A percentile compares a stretch with the other conserved stretches of the same genome.
phyloP scores from a whole-genome alignment of 2,329 filamentous ascomycete genomes.

The Beauveria asiatica region DNA sequence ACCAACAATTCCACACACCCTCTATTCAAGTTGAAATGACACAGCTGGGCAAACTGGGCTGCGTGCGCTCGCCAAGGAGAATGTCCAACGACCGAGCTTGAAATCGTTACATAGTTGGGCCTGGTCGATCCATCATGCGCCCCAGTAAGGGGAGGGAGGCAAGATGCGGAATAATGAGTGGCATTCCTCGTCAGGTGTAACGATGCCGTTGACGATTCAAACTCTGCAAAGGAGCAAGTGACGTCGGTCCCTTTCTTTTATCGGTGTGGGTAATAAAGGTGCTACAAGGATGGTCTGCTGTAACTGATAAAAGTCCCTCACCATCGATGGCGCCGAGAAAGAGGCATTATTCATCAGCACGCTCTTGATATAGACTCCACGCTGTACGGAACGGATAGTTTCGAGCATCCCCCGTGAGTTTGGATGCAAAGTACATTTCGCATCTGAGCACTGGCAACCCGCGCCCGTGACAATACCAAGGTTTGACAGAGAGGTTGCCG shows the following conservation, averaged over 20 bases:
- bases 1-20: slow-evolving; percentile 1
- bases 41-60: not conserved
- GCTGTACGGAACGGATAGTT: too few species aligned
- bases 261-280: not conserved
- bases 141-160: not conserved
- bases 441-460: not conserved
- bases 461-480: not conserved
- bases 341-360: not conserved
- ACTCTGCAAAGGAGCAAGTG: not conserved
- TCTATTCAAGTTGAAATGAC: not conserved
- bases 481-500: not conserved
- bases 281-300: not conserved
- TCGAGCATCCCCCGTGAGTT: too few species aligned
- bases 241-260: not conserved
- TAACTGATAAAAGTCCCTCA: not conserved
- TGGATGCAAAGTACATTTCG: too few species aligned
- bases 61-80: not conserved
- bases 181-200: not conserved
- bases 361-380: too few species aligned
- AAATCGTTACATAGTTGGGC: too few species aligned
- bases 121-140: not conserved
- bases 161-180: too few species aligned
- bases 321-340: not conserved
- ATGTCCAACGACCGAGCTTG: too few species aligned
- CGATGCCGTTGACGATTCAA: not conserved